phyloP scores from a whole-genome alignment of 176 grass and related monocot genomes.

The Microstegium vimineum region DNA sequence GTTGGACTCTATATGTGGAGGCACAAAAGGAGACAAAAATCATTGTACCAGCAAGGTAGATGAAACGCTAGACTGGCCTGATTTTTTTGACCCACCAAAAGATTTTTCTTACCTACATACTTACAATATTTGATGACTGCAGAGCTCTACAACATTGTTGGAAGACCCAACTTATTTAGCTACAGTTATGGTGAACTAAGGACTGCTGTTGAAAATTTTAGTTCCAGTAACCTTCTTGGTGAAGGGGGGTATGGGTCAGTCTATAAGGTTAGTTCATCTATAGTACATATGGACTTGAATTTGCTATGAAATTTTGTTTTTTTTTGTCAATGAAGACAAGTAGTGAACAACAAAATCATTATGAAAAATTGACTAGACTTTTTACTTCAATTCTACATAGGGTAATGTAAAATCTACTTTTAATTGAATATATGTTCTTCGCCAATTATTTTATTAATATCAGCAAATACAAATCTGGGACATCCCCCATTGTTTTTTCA shows the following conservation, averaged over 20 bases:
- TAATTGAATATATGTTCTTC: no score
- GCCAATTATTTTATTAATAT: no score
- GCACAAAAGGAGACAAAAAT: slow-evolving; percentile 38
- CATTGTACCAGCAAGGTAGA: slow-evolving; percentile 39
- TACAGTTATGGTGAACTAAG: slow-evolving; percentile 44
- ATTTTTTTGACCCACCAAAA: background rate
- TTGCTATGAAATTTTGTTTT: background rate
- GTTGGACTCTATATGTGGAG: slow-evolving; percentile 39
- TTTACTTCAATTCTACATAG: background rate
- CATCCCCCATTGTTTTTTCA: no score
- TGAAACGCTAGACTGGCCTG: background rate
- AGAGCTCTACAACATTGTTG: slow-evolving; percentile 45
- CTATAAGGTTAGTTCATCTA: slow-evolving; percentile 33
- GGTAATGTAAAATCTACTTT: no score
- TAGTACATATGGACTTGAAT: background rate
- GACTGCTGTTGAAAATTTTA: slow-evolving; percentile 55
- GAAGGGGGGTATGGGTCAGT: slow-evolving; percentile 76
- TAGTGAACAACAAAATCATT: no score
- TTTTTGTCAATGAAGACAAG: no score
- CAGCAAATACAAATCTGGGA: no score
- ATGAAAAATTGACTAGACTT: no score
- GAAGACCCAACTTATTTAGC: slow-evolving; percentile 49
- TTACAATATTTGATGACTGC: background rate
- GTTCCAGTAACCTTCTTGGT: slow-evolving; percentile 59
- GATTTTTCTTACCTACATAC: background rate